Base-by-base conservation (phyloP, 1,284 basidiomycete species). In the Albatrellus sp. region DNA sequence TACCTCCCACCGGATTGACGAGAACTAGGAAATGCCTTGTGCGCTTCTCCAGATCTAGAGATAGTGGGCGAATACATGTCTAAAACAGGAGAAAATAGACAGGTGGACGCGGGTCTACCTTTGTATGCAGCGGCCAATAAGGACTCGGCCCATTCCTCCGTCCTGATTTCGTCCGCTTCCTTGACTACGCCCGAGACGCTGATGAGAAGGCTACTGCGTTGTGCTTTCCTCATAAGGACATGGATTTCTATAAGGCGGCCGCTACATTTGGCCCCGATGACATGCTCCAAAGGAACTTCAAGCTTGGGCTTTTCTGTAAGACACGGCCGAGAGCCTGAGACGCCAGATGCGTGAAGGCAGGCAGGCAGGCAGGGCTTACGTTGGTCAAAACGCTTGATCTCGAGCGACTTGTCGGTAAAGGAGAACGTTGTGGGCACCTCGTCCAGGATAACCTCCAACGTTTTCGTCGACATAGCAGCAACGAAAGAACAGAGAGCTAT, bases 1-100 rank as follows among this genome's bases (percentile, higher is more conserved):
- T 67, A 2, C 93, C 93, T 47, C 92, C 85, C 43, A 76, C 66
- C 1, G 93, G 93, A 59, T 98, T 98, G 50, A 97, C 71, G n/a
- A 97, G 61, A 1, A 97, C 68, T 48, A 79, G 73, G 17, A 91
- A 62, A 17, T 61, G 57, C 45, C 73, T 65, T 45, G 60, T 3
- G 24, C 3, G 58, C 8, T 69, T 76, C 47, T 72, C 68, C 16
- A 75, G 58, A 19, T 68, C 83, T 75, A 53, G 20, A 37, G 34
- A 38, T 53, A 46, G 47, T 3, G 24, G 34, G n/a, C 24, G 16
- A 13, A 45, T 8, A 37, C 7, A 19, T 38, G 12, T 38, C 12
- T 5, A 38, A 24, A 5, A 14, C 37, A 24, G 17, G 14, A 5
- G 24, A 2, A 31, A n/a, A 31, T 14, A 28, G 12, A 30, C 16